phyloP scores from a whole-genome alignment of 2,329 filamentous ascomycete genomes.

The Colletotrichum liaoningense region DNA sequence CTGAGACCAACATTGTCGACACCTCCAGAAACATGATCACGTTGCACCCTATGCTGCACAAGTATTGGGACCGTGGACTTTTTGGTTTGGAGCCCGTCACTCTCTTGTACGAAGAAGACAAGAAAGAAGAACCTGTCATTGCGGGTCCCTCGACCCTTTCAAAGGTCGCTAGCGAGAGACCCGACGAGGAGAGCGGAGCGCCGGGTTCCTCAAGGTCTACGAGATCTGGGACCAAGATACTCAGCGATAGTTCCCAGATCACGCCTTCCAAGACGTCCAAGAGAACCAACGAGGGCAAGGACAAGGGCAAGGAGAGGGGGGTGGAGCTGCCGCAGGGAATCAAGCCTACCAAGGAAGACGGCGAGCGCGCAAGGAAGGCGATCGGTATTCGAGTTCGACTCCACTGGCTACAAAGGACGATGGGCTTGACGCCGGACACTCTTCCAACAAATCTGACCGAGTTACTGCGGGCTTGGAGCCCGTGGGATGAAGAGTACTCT shows the following conservation, averaged over 20 bases:
- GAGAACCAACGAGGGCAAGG: no score
- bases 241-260: no score
- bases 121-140: neutral
- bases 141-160: neutral
- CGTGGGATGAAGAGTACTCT: neutral
- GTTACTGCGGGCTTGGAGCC: neutral
- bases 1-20: neutral
- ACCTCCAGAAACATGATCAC: neutral
- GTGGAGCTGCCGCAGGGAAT: neutral
- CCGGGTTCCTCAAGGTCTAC: no score
- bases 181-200: neutral
- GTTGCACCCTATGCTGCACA: neutral
- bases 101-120: neutral
- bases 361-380: neutral
- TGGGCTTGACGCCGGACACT: neutral
- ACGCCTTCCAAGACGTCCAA: no score
- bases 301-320: no score
- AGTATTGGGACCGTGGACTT: neutral
- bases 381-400: neutral
- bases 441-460: neutral
- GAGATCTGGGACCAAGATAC: no score
- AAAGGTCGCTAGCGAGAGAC: neutral
- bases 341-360: neutral
- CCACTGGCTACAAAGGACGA: rapidly evolving
- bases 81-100: neutral